Conservation (phyloP, 2,329 filamentous ascomycete genomes). For the Ilyonectria mors-panacis region DNA sequence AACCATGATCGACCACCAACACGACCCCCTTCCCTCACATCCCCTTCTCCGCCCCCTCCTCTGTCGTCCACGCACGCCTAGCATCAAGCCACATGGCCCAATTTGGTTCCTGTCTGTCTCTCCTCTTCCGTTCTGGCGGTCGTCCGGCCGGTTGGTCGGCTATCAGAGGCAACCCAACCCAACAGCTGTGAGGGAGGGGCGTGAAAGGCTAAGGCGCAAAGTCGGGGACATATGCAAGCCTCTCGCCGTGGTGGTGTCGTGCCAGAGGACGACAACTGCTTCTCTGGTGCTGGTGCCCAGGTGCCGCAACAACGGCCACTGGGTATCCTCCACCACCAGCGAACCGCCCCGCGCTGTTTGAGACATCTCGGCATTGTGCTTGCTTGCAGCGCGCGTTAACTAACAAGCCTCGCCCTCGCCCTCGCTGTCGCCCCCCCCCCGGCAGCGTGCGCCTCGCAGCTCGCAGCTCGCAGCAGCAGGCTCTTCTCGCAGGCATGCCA, state of each 20-base stretch:
- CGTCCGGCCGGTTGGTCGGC: constrained; percentile 36
- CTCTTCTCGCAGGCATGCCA: constrained; percentile 39
- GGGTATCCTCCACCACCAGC: constrained; percentile 20
- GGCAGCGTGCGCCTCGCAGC: constrained; percentile 17
- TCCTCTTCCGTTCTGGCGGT: constrained; percentile 32
- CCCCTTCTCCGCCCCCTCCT: constrained; percentile 16
- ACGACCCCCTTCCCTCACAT: constrained; percentile 16
- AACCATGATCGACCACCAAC: constrained; percentile 44
- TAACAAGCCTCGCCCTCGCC: constrained; percentile 8
- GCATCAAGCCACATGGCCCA: constrained; percentile 35
- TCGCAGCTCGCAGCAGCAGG: constrained; percentile 22
- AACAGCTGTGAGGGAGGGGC: constrained; percentile 22
- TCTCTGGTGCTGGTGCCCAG: not conserved
- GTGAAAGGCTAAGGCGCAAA: constrained; percentile 14
- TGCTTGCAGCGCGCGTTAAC: constrained; percentile 24
- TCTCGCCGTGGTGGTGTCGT: constrained; percentile 15
- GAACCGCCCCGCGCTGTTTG: constrained; percentile 30
- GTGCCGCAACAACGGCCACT: constrained; percentile 9
- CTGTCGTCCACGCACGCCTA: constrained; percentile 19
- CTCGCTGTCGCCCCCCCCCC: constrained; percentile 7
- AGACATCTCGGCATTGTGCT: constrained; percentile 30
- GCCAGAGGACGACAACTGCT: constrained; percentile 14
- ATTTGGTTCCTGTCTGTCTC: constrained; percentile 25
- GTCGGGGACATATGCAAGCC: constrained; percentile 10
- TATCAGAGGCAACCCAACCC: constrained; percentile 18